Base-by-base conservation (phyloP, 2,329 filamentous ascomycete species). In the Didymella keratinophila region DNA sequence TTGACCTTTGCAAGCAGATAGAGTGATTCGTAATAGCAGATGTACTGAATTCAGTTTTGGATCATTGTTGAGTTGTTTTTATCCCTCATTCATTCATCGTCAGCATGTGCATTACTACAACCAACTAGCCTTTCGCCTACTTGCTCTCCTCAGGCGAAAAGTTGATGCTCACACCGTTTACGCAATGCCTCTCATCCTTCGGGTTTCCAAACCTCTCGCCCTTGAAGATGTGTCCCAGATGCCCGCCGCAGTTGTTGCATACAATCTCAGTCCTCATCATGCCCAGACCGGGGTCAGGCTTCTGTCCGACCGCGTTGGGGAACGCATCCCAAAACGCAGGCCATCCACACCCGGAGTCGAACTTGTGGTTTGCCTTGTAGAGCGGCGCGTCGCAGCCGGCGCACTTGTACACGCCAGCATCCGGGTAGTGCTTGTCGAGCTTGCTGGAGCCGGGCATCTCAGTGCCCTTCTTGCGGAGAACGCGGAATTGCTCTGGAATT, bases 261-360 rank as follows among this genome's bases (percentile, higher is more conserved):
- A 96, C 89, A 71, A 99, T 99, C 82, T 99, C 95, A 14, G 88
- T 97, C 66, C 95, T 84, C 72, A 83, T 76, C 91, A 97, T 96
- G 45, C 94, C 94, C 50, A 93, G 84, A 0, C 87, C 82, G 46
- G 79, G 81, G 77, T 99, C 95, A 63, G 87, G 87, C 71, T 94
- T 89, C 62, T 94, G 84, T 34, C 87, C 91, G 12, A 99, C 92
- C 0, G 94, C 94, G 2, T 93, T 93, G 0, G 95, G 94, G 50
- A 99, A 87, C 65, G 90, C 94, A 78, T 99, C 95, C 76, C 94
- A 99, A 80, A 98, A 99, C 12, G 95, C 95, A 0, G 95, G 95
- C 95, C 95, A 99, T 61, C 95, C 95, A 78, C 95, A 99, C 41
- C 93, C 92, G 18, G 91, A 96, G 78, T 91, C 91, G 85, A 99